These are phyloP conservation scores for Aspergillus chevalieri DNA, from an alignment of 2,329 filamentous ascomycete genomes.

Conservation along the genomic window DNA sequence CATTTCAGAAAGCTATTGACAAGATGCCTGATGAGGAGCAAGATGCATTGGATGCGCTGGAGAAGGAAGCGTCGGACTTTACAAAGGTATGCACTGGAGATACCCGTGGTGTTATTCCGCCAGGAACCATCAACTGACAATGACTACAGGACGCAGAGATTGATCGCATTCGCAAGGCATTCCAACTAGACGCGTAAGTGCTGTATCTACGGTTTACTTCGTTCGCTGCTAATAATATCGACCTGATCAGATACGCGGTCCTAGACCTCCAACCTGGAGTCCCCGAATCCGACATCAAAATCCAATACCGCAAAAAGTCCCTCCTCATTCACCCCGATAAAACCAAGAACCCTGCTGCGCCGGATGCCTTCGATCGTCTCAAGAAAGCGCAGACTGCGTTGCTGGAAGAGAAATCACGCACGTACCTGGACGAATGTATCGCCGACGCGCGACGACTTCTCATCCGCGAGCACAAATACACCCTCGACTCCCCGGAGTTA, in stretches of 20 bases:
- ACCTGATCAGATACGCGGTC: constrained; percentile 63
- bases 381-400: constrained; percentile 90
- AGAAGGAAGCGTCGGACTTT: constrained; percentile 81
- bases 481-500: constrained; percentile 75
- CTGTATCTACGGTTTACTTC: background rate
- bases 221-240: constrained; percentile 1
- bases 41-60: constrained; percentile 73
- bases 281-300: constrained; percentile 91
- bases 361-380: constrained; percentile 91
- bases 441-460: constrained; percentile 91
- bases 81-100: constrained; percentile 59
- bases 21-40: constrained; percentile 58
- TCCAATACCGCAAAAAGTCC: constrained; percentile 93
- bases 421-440: constrained; percentile 84
- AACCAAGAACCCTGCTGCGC: constrained; percentile 80
- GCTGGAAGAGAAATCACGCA: constrained; percentile 88
- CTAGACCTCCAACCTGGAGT: constrained; percentile 94
- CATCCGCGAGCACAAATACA: constrained; percentile 92
- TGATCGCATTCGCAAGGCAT: constrained; percentile 85
- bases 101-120: constrained; percentile 1
- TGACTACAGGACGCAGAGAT: constrained; percentile 77
- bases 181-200: constrained; percentile 66
- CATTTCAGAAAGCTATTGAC: background rate
- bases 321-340: constrained; percentile 98
- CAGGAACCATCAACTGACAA: constrained; percentile 10